These are phyloP conservation scores for Suillus subluteus DNA, from an alignment of 768 basidiomycete genomes.

Conservation along the genomic window DNA sequence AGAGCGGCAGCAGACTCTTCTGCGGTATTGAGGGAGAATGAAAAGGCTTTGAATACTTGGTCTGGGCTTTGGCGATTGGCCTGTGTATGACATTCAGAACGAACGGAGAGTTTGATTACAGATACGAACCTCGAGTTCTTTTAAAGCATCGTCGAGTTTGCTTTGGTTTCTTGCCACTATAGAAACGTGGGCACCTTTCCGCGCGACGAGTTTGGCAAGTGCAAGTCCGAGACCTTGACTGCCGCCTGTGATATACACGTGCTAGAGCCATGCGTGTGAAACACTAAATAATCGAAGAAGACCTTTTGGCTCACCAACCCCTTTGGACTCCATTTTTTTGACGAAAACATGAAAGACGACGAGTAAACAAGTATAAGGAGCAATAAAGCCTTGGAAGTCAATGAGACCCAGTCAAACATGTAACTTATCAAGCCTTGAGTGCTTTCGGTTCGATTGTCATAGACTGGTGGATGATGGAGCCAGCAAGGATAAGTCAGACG, in stretches of 20 bases:
- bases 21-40: conserved; percentile 62
- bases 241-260: conserved; percentile 86
- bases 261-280: conserved; percentile 46
- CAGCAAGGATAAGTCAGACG: neutral
- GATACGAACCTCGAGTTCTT: conserved; percentile 62
- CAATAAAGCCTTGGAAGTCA: neutral
- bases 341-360: conserved; percentile 24
- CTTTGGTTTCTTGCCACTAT: conserved; percentile 80
- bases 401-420: conserved; percentile 9
- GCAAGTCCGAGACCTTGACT: conserved; percentile 80
- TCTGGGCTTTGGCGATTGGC: conserved; percentile 51
- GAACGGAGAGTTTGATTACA: conserved; percentile 27
- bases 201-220: conserved; percentile 66
- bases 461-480: neutral
- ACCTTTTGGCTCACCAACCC: conserved; percentile 13
- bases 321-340: conserved; percentile 32
- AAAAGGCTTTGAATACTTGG: conserved; percentile 69
- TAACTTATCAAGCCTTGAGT: neutral
- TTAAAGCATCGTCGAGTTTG: conserved; percentile 62
- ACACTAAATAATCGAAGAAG: neutral
- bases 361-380: conserved; percentile 7
- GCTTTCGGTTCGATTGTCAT: neutral
- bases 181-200: conserved; percentile 78
- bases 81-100: conserved; percentile 36
- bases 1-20: conserved; percentile 62